Base-by-base conservation (phyloP, 202 grass and related monocot genomes). In the Zoysia matrella region DNA sequence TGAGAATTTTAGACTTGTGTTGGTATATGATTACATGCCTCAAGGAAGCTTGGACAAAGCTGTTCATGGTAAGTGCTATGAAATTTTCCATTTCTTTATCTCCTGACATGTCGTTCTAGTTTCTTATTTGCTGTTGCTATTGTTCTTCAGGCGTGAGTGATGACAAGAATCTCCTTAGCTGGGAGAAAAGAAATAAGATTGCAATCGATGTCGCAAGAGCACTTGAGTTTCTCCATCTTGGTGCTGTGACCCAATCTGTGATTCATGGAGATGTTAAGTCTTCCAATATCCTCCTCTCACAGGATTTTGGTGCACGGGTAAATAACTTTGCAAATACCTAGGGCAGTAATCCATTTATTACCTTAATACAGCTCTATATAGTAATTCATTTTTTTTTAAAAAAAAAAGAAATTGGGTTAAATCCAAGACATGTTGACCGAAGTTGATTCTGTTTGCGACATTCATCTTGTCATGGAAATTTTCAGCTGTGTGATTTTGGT, bases 401-500 rank as follows among this genome's bases (percentile, higher is more conserved):
- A 30, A 30, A 30, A 30, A 72, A 55, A 67, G 36, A 73, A 18
- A 47, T 11, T 11, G 6, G 1, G 30, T 13, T 16, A 12, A 40
- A 70, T 47, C 2, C 18, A 8, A 11, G 14, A 6, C 47, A 8
- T 70, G 64, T 49, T 2, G 51, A 49, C 51, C 2, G 77, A 39
- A 67, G 56, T 49, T 60, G 51, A 78, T 76, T 86, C 67, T 76
- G 51, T 12, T 78, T 81, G 62, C 80, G 70, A 90, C 46, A 82
- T 30, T 84, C 42, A 57, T 78, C 60, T 60, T 80, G 43, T 57
- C 78, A 78, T 82, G 73, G 44, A 52, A 85, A 81, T 8, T 87
- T 92, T 76, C 89, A 99, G 97, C 75, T 99, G 40, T 96, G 91
- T 44, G 97, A 99, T 85, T 99, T 99, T 88, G 97, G 97, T 67